Evolutionary conservation across 495 filamentous ascomycete species (phyloP).

Genomic region (Podospora pseudoanserina): DNA sequence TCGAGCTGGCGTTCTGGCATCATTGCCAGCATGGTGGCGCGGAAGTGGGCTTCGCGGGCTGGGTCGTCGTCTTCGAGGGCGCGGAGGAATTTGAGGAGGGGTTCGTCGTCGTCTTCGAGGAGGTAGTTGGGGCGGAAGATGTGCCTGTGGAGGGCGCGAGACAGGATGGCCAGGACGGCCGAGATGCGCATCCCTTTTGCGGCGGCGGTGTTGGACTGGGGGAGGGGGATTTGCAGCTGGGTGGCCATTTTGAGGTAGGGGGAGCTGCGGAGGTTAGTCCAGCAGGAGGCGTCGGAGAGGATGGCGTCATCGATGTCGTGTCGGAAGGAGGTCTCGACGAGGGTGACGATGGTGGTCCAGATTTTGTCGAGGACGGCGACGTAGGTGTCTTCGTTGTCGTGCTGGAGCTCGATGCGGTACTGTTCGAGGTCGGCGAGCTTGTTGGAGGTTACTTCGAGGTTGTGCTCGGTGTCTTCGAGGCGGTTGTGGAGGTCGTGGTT

Average conservation of each 20-base stretch:
- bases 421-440: slow-evolving; percentile 31
- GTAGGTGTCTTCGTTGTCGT: slow-evolving; percentile 33
- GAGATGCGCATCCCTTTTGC: slow-evolving; percentile 41
- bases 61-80: slow-evolving; percentile 35
- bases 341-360: slow-evolving; percentile 37
- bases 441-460: slow-evolving; percentile 20
- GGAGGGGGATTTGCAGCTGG: slow-evolving; percentile 33
- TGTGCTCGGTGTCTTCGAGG: slow-evolving; percentile 29
- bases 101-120: slow-evolving; percentile 33
- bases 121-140: slow-evolving; percentile 39
- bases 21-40: slow-evolving; percentile 28
- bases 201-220: slow-evolving; percentile 35
- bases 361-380: slow-evolving; percentile 38
- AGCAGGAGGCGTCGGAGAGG: slow-evolving; percentile 35
- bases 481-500: slow-evolving; percentile 28
- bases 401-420: slow-evolving; percentile 29
- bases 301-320: slow-evolving; percentile 34
- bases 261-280: slow-evolving; percentile 37
- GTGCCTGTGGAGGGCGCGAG: slow-evolving; percentile 35
- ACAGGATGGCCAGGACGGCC: slow-evolving; percentile 36
- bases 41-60: slow-evolving; percentile 32
- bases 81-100: slow-evolving; percentile 34
- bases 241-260: slow-evolving; percentile 39
- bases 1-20: slow-evolving; percentile 33
- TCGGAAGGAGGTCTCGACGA: slow-evolving; percentile 36